Percentiles rank a stretch among this genome's conserved stretches.
Evolutionary conservation across 495 filamentous ascomycete species (phyloP).

Genomic region (Pseudoneurospora amorphoporcata): DNA sequence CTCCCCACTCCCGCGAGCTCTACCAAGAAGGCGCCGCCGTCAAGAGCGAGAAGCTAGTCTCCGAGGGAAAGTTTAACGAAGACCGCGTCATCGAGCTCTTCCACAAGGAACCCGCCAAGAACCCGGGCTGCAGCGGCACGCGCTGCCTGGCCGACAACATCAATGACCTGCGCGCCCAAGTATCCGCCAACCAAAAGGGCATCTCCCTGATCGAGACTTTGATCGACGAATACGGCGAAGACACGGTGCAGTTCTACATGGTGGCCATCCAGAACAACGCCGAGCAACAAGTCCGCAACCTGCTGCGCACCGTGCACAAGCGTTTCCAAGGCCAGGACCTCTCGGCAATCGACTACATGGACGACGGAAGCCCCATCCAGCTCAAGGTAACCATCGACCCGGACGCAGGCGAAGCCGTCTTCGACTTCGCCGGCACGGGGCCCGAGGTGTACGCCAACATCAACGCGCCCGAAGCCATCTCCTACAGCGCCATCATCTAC

Average conservation of each 20-base stretch:
- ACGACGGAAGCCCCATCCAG: slow-evolving; percentile 81
- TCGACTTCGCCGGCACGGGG: slow-evolving; percentile 87
- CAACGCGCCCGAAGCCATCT: slow-evolving; percentile 91
- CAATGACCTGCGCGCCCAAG: slow-evolving; percentile 92
- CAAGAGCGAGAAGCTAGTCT: slow-evolving; percentile 88
- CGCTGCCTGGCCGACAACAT: slow-evolving; percentile 87
- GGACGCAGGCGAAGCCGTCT: slow-evolving; percentile 74
- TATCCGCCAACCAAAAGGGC: slow-evolving; percentile 92
- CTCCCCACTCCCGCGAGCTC: slow-evolving; percentile 83
- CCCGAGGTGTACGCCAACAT: slow-evolving; percentile 91
- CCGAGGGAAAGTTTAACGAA: slow-evolving; percentile 82
- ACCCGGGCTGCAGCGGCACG: slow-evolving; percentile 81
- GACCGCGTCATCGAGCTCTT: slow-evolving; percentile 74
- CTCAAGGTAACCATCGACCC: slow-evolving; percentile 77
- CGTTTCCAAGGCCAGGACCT: slow-evolving; percentile 70
- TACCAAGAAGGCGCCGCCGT: slow-evolving; percentile 94
- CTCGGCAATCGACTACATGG: slow-evolving; percentile 76
- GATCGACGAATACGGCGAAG: slow-evolving; percentile 82
- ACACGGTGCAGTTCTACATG: slow-evolving; percentile 96
- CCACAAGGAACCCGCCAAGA: slow-evolving; percentile 70
- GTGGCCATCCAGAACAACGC: slow-evolving; percentile 85
- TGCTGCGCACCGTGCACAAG: slow-evolving; percentile 70
- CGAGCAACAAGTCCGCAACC: slow-evolving; percentile 69
- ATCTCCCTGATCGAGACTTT: slow-evolving; percentile 79
- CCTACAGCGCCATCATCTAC: slow-evolving; percentile 94